These are phyloP conservation scores for Phtheirospermum japonicum DNA, from an alignment of 257 asterid species.

Conservation along the genomic window DNA sequence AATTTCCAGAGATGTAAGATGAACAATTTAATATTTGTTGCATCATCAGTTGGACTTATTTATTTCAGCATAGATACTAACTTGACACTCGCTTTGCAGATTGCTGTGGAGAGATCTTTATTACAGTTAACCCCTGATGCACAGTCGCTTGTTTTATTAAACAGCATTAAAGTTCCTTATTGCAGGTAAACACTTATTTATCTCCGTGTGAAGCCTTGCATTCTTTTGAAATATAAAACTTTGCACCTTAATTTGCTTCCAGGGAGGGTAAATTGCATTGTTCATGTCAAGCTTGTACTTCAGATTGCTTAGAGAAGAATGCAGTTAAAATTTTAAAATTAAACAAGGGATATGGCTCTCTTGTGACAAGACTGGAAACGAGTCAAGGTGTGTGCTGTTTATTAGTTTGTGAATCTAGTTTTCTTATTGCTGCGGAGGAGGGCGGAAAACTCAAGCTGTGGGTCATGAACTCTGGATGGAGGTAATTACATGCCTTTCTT, in stretches of 20 bases:
- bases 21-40: conserved; percentile 17
- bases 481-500: conserved; percentile 47
- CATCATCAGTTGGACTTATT: conserved; percentile 28
- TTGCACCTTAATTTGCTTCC: conserved; percentile 27
- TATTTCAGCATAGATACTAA: conserved; percentile 15
- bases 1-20: conserved; percentile 69
- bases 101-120: conserved; percentile 45
- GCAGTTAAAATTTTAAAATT: conserved; percentile 72
- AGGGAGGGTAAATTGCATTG: conserved; percentile 71
- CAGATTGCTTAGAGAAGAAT: conserved; percentile 52
- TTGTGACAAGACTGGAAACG: conserved; percentile 59
- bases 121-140: conserved; percentile 80
- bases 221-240: conserved; percentile 28
- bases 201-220: conserved; percentile 19
- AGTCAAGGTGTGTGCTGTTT: conserved; percentile 50
- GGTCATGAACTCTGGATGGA: conserved; percentile 85
- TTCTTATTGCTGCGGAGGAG: conserved; percentile 80
- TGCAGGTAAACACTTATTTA: conserved; percentile 56
- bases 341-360: conserved; percentile 61
- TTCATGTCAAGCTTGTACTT: conserved; percentile 60
- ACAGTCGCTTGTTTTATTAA: conserved; percentile 58
- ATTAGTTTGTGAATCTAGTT: conserved; percentile 71
- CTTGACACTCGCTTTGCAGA: conserved; percentile 41
- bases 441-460: conserved; percentile 82
- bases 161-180: conserved; percentile 62